Evolutionary conservation across 495 filamentous ascomycete species (phyloP), one percentile per base, ranked within the genome.

Genomic region (Talaromyces borbonicus): DNA sequence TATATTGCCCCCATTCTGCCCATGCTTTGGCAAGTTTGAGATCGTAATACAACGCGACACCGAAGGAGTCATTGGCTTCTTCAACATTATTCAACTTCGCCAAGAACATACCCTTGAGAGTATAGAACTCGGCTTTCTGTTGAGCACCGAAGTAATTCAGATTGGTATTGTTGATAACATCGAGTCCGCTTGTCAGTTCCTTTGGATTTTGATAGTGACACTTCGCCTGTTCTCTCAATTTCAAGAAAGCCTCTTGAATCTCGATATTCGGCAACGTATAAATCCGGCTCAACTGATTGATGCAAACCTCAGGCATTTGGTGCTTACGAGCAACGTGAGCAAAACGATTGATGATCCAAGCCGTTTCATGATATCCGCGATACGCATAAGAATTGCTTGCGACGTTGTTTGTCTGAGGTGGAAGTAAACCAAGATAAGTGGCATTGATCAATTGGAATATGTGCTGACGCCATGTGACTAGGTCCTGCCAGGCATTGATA

Each of bases 101-200:
- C 12, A 96, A 71, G 72, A 99, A 99, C 93, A 99, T 99, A 38
- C 93, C 93, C 70, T 99, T 99, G 36, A 99, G 74, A 0, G 90
- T 99, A 67, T 94, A 97, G 65, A 99, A 99, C 58, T 99, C 93
- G 4, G 93, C 93, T 63, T 96, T 97, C 59, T 99, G 93, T 56
- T 89, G 81, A 5, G 84, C 71, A 47, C 87, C 92, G 60, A 99
- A 99, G 65, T 96, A 99, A 56, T 92, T 94, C 22, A 99, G 78
- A 51, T 99, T 99, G 44, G 93, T 99, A 55, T 99, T 99, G 63
- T 99, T 97, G 54, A 99, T 99, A 5, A 99, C 93, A 61, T 99
- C 93, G 47, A 99, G 58, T 2, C 93, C 93, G 57, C 79, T 90
- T 38, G 79, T 89, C 26, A 99, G 79, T 57, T 99, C 93, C 14